Evolutionary conservation across 2,329 filamentous ascomycete species (phyloP).

Genomic region (Chaetomium strumarium): DNA sequence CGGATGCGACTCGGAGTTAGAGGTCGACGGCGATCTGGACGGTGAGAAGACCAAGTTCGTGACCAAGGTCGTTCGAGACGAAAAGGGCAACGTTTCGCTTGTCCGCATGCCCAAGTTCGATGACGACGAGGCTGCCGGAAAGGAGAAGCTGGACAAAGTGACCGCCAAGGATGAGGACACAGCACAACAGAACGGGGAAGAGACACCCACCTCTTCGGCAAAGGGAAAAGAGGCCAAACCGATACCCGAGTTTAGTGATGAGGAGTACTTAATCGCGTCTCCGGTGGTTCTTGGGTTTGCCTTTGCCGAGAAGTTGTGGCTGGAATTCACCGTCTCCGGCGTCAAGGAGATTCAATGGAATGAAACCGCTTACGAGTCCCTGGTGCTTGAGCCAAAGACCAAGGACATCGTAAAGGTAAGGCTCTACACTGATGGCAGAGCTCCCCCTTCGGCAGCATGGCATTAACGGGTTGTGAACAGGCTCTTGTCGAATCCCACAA

Average conservation of each 20-base stretch:
- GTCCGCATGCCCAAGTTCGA: constrained; percentile 32
- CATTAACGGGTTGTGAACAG: constrained; percentile 23
- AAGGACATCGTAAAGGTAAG: constrained; percentile 60
- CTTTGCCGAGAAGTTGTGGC: constrained; percentile 84
- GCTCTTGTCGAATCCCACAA: constrained; percentile 81
- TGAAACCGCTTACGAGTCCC: constrained; percentile 70
- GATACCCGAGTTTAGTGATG: constrained; percentile 62
- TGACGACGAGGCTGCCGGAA: constrained; percentile 30
- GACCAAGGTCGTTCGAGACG: constrained; percentile 47
- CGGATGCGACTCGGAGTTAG: constrained; percentile 35
- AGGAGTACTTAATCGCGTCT: constrained; percentile 78
- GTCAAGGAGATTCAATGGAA: constrained; percentile 82
- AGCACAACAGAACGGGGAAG: constrained; percentile 8
- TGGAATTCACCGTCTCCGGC: constrained; percentile 76
- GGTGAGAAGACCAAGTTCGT: constrained; percentile 40
- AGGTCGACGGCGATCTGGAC: constrained; percentile 36
- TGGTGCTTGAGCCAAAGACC: constrained; percentile 61
- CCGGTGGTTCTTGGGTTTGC: constrained; percentile 82
- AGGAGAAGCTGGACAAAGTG: constrained; percentile 54
- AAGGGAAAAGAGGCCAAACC: constrained; percentile 25
- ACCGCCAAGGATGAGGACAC: constrained; percentile 26
- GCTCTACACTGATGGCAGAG: background rate
- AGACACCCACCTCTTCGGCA: constrained; percentile 9
- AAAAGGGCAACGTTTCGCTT: constrained; percentile 34
- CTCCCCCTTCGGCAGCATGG: background rate